A percentile compares a stretch with the other conserved stretches of the same genome.
Conservation (phyloP, 2,329 filamentous ascomycete genomes). For the Arachnomyces sp. region DNA sequence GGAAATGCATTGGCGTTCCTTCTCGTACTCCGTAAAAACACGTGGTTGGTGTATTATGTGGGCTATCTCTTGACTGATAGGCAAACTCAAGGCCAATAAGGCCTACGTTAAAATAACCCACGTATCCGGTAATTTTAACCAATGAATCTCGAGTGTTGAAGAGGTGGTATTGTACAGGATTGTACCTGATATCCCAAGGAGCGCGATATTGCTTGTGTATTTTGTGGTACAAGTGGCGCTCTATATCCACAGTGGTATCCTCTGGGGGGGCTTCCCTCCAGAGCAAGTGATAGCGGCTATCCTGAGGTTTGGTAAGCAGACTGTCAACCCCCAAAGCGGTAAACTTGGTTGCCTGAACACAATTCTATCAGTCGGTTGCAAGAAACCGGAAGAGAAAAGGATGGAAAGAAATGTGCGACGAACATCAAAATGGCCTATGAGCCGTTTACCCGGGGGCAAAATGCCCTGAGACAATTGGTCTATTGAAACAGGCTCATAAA, state of each 20-base stretch:
- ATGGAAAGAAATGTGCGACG: neutral
- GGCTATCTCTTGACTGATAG: no score
- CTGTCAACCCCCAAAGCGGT: constrained; percentile 1
- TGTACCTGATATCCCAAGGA: constrained; percentile 2
- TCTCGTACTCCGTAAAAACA: no score
- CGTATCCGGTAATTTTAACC: neutral
- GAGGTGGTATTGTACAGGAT: constrained; percentile 2
- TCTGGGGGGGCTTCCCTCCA: constrained; percentile 2
- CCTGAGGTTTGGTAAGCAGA: neutral
- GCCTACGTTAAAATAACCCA: constrained; percentile 8
- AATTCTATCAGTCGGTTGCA: neutral
- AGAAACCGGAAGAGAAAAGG: neutral
- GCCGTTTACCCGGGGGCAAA: neutral
- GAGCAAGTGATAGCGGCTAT: constrained; percentile 1
- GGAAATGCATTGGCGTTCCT: no score
- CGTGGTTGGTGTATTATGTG: no score
- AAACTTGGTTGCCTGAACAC: neutral
- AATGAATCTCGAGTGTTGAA: neutral
- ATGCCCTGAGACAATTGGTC: neutral
- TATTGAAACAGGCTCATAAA: neutral
- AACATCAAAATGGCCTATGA: constrained; percentile 1
- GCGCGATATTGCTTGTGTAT: neutral
- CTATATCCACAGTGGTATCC: constrained; percentile 2
- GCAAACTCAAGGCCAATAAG: no score
- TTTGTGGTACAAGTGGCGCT: constrained; percentile 4